These are phyloP conservation scores for Solanum gracilifrons DNA, from an alignment of 257 asterid genomes.

Conservation along the genomic window DNA sequence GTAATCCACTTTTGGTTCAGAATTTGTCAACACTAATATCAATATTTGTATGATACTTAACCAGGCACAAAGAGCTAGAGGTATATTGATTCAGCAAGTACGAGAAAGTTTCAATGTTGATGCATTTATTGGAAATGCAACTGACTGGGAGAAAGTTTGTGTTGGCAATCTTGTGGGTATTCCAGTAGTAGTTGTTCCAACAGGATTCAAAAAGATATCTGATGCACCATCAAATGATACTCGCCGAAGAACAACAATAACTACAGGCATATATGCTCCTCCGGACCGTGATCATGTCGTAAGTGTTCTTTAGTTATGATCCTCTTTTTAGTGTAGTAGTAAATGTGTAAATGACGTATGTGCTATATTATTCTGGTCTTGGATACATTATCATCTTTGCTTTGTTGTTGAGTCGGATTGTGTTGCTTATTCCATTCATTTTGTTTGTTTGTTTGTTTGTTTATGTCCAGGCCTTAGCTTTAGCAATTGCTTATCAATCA, in stretches of 20 bases:
- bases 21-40: not conserved
- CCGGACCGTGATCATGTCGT: slow-evolving; percentile 83
- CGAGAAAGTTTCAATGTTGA: slow-evolving; percentile 55
- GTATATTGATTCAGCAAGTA: slow-evolving; percentile 65
- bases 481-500: slow-evolving; percentile 15
- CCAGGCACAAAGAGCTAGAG: slow-evolving; percentile 90
- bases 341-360: not conserved
- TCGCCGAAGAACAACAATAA: slow-evolving; percentile 57
- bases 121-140: slow-evolving; percentile 81
- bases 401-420: not conserved
- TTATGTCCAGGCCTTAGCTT: slow-evolving; percentile 8
- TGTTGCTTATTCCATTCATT: not conserved
- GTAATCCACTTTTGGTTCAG: not conserved
- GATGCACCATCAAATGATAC: slow-evolving; percentile 45
- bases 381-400: not conserved
- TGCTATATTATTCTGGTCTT: not conserved
- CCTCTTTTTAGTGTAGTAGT: not conserved
- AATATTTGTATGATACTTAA: not conserved
- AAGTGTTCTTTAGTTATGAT: slow-evolving; percentile 6
- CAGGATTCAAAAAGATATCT: slow-evolving; percentile 60
- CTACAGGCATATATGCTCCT: slow-evolving; percentile 79
- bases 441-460: not conserved
- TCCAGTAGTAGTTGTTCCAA: slow-evolving; percentile 70
- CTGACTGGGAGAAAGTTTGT: slow-evolving; percentile 83
- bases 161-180: slow-evolving; percentile 85